Conservation (phyloP, 257 asterid species). For the Solanum sejunctum region DNA sequence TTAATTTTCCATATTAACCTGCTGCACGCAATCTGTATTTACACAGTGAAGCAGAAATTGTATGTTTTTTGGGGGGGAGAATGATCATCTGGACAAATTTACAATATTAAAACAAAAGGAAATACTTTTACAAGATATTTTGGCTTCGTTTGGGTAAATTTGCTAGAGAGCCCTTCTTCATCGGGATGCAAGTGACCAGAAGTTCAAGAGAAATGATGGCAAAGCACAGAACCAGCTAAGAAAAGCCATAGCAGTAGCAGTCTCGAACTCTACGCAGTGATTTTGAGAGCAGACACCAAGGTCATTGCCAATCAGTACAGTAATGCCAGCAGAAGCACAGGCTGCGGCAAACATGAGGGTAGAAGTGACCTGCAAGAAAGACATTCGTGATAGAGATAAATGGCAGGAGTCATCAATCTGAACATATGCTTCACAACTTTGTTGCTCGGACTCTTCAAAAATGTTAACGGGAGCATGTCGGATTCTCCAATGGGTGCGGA, state of each 20-base stretch:
- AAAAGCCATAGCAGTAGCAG: slow-evolving; percentile 95
- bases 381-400: not conserved
- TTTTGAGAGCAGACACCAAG: slow-evolving; percentile 59
- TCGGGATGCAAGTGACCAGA: slow-evolving; percentile 90
- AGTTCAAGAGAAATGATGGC: slow-evolving; percentile 74
- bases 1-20: not conserved
- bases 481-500: no score
- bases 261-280: slow-evolving; percentile 80
- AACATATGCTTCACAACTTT: not conserved
- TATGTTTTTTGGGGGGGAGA: not conserved
- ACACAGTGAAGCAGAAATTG: not conserved
- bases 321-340: slow-evolving; percentile 95
- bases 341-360: slow-evolving; percentile 96
- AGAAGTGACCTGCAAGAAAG: slow-evolving; percentile 55
- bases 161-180: slow-evolving; percentile 6
- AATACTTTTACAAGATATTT: not conserved
- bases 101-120: not conserved
- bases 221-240: slow-evolving; percentile 85
- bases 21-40: not conserved
- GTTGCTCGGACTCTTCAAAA: no score
- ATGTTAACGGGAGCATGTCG: no score
- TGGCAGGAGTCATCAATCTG: not conserved
- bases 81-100: not conserved
- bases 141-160: not conserved
- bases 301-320: slow-evolving; percentile 84